A percentile compares a stretch with the other conserved stretches of the same genome.
Evolutionary conservation across 1,284 basidiomycete genomes (phyloP).

Genomic region (Hypsizygus ulmarius): DNA sequence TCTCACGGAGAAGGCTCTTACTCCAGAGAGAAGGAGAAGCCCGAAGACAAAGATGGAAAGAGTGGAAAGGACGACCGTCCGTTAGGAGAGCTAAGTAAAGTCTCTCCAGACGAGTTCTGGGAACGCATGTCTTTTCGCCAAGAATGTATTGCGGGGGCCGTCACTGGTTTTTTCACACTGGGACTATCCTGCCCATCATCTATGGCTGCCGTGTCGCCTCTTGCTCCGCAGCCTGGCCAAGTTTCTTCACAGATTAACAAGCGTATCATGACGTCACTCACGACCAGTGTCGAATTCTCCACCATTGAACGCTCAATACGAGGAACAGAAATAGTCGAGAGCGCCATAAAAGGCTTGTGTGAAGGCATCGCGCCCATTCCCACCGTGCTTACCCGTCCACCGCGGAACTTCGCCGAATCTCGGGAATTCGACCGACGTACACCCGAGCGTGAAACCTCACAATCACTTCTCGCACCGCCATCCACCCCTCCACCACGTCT

Average conservation of each 20-base stretch:
- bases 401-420: slow-evolving; percentile 10
- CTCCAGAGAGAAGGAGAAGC: slow-evolving; percentile 18
- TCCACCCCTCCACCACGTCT: slow-evolving; percentile 47
- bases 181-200: slow-evolving; percentile 36
- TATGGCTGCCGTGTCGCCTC: slow-evolving; percentile 36
- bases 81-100: slow-evolving; percentile 53
- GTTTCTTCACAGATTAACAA: slow-evolving; percentile 64
- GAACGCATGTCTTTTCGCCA: slow-evolving; percentile 93
- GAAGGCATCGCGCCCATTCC: slow-evolving; percentile 47
- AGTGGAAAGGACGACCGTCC: slow-evolving; percentile 35
- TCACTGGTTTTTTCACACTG: slow-evolving; percentile 87
- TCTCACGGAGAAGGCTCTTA: slow-evolving; percentile 20
- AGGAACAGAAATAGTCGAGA: slow-evolving; percentile 70
- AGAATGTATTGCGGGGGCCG: slow-evolving; percentile 81
- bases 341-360: slow-evolving; percentile 66
- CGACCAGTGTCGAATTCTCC: slow-evolving; percentile 77
- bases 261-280: slow-evolving; percentile 65
- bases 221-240: slow-evolving; percentile 55
- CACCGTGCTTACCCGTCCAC: slow-evolving; percentile 14
- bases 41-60: slow-evolving; percentile 25
- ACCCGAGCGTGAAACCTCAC: slow-evolving; percentile 33
- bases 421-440: slow-evolving; percentile 31
- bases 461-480: slow-evolving; percentile 34
- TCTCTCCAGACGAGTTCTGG: slow-evolving; percentile 82
- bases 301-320: slow-evolving; percentile 59